Conservation (phyloP, 2,329 filamentous ascomycete genomes). For the Sporothrix luriei region DNA sequence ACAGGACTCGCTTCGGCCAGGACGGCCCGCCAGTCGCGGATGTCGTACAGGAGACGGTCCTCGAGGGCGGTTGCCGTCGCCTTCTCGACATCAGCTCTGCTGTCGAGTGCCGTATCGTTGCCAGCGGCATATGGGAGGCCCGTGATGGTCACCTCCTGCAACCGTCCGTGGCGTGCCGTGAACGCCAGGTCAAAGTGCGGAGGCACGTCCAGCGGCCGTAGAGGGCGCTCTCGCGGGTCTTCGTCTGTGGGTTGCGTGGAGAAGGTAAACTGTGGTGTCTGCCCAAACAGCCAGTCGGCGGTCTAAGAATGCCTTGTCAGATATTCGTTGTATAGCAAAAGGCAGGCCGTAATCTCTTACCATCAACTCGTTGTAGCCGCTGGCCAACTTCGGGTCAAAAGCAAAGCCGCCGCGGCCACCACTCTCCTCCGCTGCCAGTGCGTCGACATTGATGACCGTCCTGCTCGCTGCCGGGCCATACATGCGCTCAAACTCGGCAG, state of each 20-base stretch:
- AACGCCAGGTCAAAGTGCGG: slow-evolving; percentile 43
- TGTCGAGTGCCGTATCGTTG: not conserved
- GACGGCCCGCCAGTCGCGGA: slow-evolving; percentile 40
- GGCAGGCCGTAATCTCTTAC: slow-evolving; percentile 1
- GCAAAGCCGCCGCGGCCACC: slow-evolving; percentile 51
- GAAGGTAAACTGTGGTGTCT: slow-evolving; percentile 83
- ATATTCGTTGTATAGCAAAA: not conserved
- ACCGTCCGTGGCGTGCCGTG: slow-evolving; percentile 47
- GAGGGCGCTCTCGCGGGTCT: slow-evolving; percentile 59
- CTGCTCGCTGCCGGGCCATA: slow-evolving; percentile 55
- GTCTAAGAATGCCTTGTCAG: slow-evolving; percentile 48
- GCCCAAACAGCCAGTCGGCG: slow-evolving; percentile 75
- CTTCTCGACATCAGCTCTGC: slow-evolving; percentile 28
- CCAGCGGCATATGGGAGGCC: slow-evolving; percentile 37
- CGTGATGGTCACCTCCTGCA: slow-evolving; percentile 40
- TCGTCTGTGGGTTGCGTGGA: slow-evolving; percentile 62
- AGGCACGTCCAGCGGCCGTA: slow-evolving; percentile 53
- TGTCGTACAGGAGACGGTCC: slow-evolving; percentile 38
- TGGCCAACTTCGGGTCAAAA: slow-evolving; percentile 48
- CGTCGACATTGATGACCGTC: slow-evolving; percentile 51
- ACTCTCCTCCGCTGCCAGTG: slow-evolving; percentile 44
- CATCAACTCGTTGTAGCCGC: slow-evolving; percentile 61
- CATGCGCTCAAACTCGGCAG: slow-evolving; percentile 66
- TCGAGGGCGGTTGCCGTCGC: slow-evolving; percentile 36
- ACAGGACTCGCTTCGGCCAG: slow-evolving; percentile 35